Evolutionary conservation across 768 basidiomycete species (phyloP).

Genomic region (Trametopsis cervina): DNA sequence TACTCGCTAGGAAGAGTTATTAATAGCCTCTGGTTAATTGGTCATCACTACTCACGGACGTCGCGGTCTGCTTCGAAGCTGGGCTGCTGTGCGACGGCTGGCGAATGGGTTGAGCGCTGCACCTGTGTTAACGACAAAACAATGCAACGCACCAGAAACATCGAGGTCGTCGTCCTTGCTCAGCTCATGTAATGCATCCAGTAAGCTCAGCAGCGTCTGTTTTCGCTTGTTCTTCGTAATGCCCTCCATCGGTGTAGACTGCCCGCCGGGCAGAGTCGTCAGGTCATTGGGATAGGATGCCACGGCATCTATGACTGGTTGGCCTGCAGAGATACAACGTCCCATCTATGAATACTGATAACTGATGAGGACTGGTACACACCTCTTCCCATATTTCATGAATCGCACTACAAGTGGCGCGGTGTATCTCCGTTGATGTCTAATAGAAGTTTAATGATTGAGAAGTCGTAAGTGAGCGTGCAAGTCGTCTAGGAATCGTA

Average conservation of each 20-base stretch:
- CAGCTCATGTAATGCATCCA: constrained; percentile 41
- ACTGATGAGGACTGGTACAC: not conserved
- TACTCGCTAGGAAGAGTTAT: constrained; percentile 43
- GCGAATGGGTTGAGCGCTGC: too few relatives aligned
- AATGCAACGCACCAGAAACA: constrained; percentile 25
- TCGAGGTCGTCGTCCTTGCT: constrained; percentile 30
- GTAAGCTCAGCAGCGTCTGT: constrained; percentile 39
- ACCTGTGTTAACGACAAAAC: too few relatives aligned
- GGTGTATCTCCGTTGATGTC: not conserved
- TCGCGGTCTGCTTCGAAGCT: constrained; percentile 59
- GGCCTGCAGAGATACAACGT: not conserved
- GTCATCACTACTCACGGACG: constrained; percentile 59
- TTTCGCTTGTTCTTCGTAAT: constrained; percentile 26
- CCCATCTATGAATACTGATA: too few relatives aligned
- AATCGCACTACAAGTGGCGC: not conserved
- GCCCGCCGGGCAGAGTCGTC: constrained; percentile 9
- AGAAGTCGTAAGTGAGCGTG: not conserved
- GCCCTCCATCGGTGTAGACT: constrained; percentile 3
- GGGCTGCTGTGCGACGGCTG: constrained; percentile 34
- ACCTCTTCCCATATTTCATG: not conserved
- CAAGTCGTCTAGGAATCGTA: not conserved
- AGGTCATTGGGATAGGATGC: constrained; percentile 8
- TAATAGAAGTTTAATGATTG: not conserved
- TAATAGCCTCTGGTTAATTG: too few relatives aligned
- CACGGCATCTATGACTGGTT: not conserved